A percentile compares a stretch with the other conserved stretches of the same genome.
phyloP scores from a whole-genome alignment of 768 basidiomycete species.

The Phanerochaete carnosa region DNA sequence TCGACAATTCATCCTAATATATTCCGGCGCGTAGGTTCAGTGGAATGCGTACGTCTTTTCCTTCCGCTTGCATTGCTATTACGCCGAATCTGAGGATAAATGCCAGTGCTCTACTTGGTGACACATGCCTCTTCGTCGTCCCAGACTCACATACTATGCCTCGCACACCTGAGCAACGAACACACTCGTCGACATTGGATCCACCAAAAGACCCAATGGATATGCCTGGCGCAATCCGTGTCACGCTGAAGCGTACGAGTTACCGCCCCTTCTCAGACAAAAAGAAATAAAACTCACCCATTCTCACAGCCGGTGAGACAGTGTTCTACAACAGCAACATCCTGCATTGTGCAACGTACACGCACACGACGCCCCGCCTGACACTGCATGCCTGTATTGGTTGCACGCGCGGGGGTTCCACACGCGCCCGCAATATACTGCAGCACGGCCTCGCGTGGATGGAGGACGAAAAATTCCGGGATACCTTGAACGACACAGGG shows the following conservation, averaged over 20 bases:
- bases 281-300: not conserved
- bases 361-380: constrained; percentile 43
- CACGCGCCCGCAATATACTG: constrained; percentile 67
- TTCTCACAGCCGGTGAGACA: constrained; percentile 57
- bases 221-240: constrained; percentile 66
- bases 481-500: constrained; percentile 42
- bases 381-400: constrained; percentile 74
- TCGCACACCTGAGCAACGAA: constrained; percentile 56
- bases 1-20: not conserved
- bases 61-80: too few relatives aligned
- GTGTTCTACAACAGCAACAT: constrained; percentile 83
- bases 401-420: constrained; percentile 54
- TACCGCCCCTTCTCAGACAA: not conserved
- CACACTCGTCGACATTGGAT: constrained; percentile 45
- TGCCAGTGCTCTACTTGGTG: constrained; percentile 62
- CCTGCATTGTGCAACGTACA: constrained; percentile 70
- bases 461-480: constrained; percentile 46
- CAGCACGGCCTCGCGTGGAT: constrained; percentile 77
- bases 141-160: constrained; percentile 62
- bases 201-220: constrained; percentile 55
- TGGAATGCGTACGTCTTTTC: constrained; percentile 68
- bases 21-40: constrained; percentile 48
- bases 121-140: constrained; percentile 68
- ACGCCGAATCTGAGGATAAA: not conserved
- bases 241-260: constrained; percentile 51